A percentile compares a stretch with the other conserved stretches of the same genome.
These are phyloP conservation scores for Pichia sp. DNA, from an alignment of 1,139 yeast species.

Conservation along the genomic window DNA sequence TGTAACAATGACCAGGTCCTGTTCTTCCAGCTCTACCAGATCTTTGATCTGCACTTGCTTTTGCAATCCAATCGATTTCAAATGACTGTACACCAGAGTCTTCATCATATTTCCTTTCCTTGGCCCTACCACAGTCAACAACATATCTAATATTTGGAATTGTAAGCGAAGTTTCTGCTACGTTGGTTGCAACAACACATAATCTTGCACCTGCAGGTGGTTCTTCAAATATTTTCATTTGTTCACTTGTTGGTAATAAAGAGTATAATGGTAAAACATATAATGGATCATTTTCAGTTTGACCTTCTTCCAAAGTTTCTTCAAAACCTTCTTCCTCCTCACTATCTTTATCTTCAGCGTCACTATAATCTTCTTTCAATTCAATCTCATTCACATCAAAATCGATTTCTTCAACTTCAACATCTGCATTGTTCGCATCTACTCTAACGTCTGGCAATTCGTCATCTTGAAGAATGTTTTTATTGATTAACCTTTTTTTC, in stretches of 20 bases:
- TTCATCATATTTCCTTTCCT: constrained; percentile 78
- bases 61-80: constrained; percentile 87
- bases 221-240: constrained; percentile 82
- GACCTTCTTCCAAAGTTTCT: constrained; percentile 68
- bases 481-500: constrained; percentile 12
- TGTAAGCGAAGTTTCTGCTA: constrained; percentile 95
- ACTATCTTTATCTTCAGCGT: constrained; percentile 33
- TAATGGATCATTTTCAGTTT: constrained; percentile 72
- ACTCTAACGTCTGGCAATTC: constrained; percentile 43
- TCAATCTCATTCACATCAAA: constrained; percentile 40
- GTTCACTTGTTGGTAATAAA: constrained; percentile 84
- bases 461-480: constrained; percentile 50
- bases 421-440: constrained; percentile 53
- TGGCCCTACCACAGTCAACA: constrained; percentile 90
- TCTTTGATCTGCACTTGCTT: constrained; percentile 94
- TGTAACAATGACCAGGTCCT: constrained; percentile 97
- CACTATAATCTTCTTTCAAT: constrained; percentile 29
- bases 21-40: constrained; percentile 99
- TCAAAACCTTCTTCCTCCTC: constrained; percentile 91
- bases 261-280: constrained; percentile 92
- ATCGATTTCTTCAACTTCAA: constrained; percentile 87
- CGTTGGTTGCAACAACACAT: constrained; percentile 94
- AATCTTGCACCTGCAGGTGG: constrained; percentile 84
- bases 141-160: constrained; percentile 95
- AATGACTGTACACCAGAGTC: constrained; percentile 90